phyloP scores from a whole-genome alignment of 179 eudicot genomes.

The Spergularia azorica region DNA sequence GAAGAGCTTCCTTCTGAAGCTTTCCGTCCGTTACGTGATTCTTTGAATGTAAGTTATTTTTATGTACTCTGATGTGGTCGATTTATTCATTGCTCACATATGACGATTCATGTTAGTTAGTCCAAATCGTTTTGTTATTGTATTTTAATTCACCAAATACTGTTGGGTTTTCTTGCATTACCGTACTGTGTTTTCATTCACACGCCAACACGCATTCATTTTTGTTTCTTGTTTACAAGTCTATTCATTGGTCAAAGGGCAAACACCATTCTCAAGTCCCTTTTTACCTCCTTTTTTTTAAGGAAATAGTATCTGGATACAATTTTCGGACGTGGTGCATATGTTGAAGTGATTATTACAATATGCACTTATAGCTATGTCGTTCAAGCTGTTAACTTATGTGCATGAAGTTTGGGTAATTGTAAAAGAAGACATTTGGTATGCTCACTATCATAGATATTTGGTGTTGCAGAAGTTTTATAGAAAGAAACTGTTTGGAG shows the following conservation, averaged over 20 bases:
- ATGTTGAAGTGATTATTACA: neutral
- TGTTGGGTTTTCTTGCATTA: neutral
- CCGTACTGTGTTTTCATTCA: neutral
- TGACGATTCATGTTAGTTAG: no score
- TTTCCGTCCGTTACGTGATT: conserved; percentile 82
- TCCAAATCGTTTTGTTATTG: no score
- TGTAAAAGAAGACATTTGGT: no score
- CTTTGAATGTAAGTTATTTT: conserved; percentile 64
- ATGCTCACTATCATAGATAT: no score
- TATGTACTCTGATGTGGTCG: neutral
- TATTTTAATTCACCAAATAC: neutral
- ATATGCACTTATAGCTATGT: neutral
- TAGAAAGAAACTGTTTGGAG: no score
- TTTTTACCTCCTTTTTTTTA: neutral
- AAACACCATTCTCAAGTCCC: neutral
- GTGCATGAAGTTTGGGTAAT: no score
- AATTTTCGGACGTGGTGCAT: neutral
- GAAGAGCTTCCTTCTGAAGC: conserved; percentile 98
- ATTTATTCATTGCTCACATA: no score
- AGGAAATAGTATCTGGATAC: neutral
- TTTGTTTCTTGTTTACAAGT: neutral
- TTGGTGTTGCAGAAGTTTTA: no score
- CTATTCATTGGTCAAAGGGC: neutral
- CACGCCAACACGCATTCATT: neutral
- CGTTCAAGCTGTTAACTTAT: no score